phyloP scores from a whole-genome alignment of 306 rosid species.

The Cucurbita ficifolia region DNA sequence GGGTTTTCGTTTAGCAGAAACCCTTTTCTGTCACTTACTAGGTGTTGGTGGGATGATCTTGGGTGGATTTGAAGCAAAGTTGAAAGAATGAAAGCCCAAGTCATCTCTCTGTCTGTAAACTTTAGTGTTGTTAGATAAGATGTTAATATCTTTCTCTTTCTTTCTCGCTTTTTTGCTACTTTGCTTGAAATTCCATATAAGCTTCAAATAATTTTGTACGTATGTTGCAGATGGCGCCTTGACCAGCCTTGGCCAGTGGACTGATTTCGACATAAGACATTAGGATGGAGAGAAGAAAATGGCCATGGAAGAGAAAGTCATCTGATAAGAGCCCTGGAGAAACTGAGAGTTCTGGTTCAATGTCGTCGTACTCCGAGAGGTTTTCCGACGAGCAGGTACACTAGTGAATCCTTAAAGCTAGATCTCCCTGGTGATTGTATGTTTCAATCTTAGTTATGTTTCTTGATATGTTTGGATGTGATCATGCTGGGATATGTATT shows the following conservation, averaged over 20 bases:
- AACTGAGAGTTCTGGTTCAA: constrained; percentile 73
- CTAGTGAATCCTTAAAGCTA: not conserved
- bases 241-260: constrained; percentile 17
- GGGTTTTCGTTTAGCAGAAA: not conserved
- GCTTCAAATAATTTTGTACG: not conserved
- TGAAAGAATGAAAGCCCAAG: constrained; percentile 21
- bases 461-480: not conserved
- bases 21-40: constrained; percentile 6
- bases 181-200: not conserved
- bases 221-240: constrained; percentile 5
- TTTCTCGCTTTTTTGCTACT: constrained; percentile 2
- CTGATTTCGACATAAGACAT: constrained; percentile 16
- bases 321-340: constrained; percentile 67
- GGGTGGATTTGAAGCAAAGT: constrained; percentile 30
- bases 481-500: not conserved
- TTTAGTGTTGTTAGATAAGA: constrained; percentile 12
- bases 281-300: constrained; percentile 61
- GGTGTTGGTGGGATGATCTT: constrained; percentile 13
- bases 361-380: constrained; percentile 61
- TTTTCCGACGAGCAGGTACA: constrained; percentile 11
- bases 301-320: constrained; percentile 75
- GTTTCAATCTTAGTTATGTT: not conserved
- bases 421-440: not conserved
- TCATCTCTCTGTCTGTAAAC: constrained; percentile 8
- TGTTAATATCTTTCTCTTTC: constrained; percentile 15